These are phyloP conservation scores for Ailanthus altissimus DNA, from an alignment of 345 rosid species.

Conservation along the genomic window DNA sequence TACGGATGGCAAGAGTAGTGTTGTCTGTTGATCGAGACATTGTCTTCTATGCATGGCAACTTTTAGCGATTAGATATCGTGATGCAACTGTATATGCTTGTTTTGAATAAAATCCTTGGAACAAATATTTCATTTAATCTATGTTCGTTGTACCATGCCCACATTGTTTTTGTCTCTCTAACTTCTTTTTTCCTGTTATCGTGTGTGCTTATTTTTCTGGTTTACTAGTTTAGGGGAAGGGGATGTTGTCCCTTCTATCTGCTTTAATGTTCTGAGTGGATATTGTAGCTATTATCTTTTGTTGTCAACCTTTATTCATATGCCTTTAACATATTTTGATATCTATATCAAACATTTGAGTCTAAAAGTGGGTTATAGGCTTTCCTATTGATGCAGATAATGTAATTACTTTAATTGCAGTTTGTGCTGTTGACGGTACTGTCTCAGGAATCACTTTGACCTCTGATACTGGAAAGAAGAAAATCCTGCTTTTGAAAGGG, in stretches of 20 bases:
- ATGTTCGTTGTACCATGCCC: background rate
- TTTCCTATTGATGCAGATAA: background rate
- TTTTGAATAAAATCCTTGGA: background rate
- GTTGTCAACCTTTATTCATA: background rate
- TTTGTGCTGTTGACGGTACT: conserved; percentile 39
- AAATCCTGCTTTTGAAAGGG: conserved; percentile 49
- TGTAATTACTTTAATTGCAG: conserved; percentile 28
- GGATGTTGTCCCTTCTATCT: background rate
- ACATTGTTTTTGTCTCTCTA: background rate
- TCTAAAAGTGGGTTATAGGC: background rate
- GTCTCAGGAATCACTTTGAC: conserved; percentile 48
- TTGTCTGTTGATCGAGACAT: background rate
- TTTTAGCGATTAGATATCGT: background rate
- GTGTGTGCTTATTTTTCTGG: background rate
- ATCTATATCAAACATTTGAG: background rate
- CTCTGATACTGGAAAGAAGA: conserved; percentile 62
- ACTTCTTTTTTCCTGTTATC: background rate
- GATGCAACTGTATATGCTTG: background rate
- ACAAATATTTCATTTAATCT: background rate
- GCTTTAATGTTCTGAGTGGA: background rate
- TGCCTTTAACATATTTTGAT: background rate
- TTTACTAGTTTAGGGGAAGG: background rate
- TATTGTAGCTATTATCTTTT: background rate
- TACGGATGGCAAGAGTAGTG: background rate
- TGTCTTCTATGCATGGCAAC: background rate